Base-by-base conservation (phyloP, 129 eudicot species). In the Arctium lappa region DNA sequence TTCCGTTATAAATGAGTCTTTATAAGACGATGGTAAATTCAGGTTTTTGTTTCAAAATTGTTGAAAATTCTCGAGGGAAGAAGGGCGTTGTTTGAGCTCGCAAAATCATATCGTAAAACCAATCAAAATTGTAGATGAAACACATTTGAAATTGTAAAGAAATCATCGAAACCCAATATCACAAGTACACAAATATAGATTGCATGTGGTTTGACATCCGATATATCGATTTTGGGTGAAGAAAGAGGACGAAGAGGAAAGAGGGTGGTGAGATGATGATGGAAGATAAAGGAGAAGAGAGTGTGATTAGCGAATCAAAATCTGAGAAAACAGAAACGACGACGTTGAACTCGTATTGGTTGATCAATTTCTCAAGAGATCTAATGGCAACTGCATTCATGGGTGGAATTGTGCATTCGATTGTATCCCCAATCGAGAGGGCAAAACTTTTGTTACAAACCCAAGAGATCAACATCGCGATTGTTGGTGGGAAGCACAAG, bases 351-450 rank as follows among this genome's bases (percentile, higher is more conserved):
- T 16, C 88, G 3, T 80, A 84, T 62, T 88, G 89, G 90, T 42
- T 85, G 85, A 80, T 91, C 8, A 92, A 86, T 72, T 95, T 95
- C 79, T 90, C 94, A 12, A 88, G 94, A 60, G 98, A 95, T 90
- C 91, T 95, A 38, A 81, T 92, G 86, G 93, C 98, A 33, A 97
- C 97, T 33, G 97, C 97, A 69, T 68, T 92, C 40, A 91, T 94
- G 97, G 98, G 98, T 32, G 96, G 98, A 12, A 87, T 86, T 86
- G 97, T 94, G 76, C 98, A 94, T 85, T 91, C 98, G 39, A 89
- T 92, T 73, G 97, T 94, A 72, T 96, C 98, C 56, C 98, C 98
- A 18, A 92, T 92, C 73, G 98, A 94, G 79, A 91, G 98, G 84
- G 91, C 98, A 1, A 94, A 94, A 88, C 90, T 94, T 30, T 83